phyloP scores from a whole-genome alignment of 2,329 filamentous ascomycete genomes.

The Fusarium sp. region DNA sequence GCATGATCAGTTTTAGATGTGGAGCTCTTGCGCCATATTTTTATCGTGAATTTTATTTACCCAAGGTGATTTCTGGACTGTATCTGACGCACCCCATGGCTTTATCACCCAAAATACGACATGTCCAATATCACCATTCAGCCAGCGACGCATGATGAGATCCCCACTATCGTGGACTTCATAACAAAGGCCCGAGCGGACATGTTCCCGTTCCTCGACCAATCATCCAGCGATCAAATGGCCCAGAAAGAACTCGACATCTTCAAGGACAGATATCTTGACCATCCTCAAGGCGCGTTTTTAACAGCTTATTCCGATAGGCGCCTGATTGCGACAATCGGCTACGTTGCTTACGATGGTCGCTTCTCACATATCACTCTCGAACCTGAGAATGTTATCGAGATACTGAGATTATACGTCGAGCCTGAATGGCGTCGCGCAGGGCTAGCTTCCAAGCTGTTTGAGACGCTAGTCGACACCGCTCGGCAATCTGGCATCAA shows the following conservation, averaged over 20 bases:
- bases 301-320: conserved; percentile 26
- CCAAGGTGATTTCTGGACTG: too few relatives aligned
- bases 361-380: conserved; percentile 39
- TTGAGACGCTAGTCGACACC: conserved; percentile 20
- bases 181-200: conserved; percentile 36
- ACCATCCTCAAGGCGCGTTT: conserved; percentile 35
- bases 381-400: conserved; percentile 29
- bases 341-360: conserved; percentile 38
- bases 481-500: conserved; percentile 28
- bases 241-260: conserved; percentile 28
- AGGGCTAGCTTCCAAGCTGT: conserved; percentile 41
- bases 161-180: conserved; percentile 37
- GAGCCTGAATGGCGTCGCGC: conserved; percentile 40
- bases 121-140: conserved; percentile 26
- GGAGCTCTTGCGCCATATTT: neutral
- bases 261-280: conserved; percentile 39
- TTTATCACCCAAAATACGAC: neutral
- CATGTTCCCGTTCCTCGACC: conserved; percentile 44
- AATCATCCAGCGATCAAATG: conserved; percentile 20
- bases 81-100: neutral
- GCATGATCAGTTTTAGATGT: neutral
- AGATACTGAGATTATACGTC: conserved; percentile 44
- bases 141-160: conserved; percentile 27
- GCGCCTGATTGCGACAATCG: conserved; percentile 40
- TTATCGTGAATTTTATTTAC: neutral